Conservation (phyloP, 768 basidiomycete species). For the Lentinula edodes region DNA sequence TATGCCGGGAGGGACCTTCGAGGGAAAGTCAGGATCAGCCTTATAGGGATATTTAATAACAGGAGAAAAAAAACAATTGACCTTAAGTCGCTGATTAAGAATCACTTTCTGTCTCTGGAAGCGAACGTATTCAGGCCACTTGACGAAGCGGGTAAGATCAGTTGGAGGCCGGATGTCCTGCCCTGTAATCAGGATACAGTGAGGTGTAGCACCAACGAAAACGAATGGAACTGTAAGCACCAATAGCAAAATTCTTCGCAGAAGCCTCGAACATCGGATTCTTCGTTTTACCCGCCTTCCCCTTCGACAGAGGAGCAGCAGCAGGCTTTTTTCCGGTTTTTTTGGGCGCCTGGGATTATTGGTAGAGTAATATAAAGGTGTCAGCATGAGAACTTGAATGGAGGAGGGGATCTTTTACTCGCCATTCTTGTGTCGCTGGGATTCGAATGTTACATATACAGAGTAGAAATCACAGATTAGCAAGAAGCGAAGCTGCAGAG, state of each 20-base stretch:
- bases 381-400: background rate
- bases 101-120: conserved; percentile 99
- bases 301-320: conserved; percentile 74
- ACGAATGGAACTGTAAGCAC: conserved; percentile 34
- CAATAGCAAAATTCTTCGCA: conserved; percentile 94
- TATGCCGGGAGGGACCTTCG: conserved; percentile 84
- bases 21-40: background rate
- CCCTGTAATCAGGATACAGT: conserved; percentile 40
- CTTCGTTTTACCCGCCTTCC: conserved; percentile 70
- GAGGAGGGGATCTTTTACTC: background rate
- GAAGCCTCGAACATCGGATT: conserved; percentile 94
- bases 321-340: conserved; percentile 80
- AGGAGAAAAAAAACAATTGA: background rate
- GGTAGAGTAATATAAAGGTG: no score
- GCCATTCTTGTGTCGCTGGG: background rate
- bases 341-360: conserved; percentile 38
- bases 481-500: background rate
- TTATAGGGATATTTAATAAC: background rate
- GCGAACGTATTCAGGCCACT: conserved; percentile 98
- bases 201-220: background rate
- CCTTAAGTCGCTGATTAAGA: conserved; percentile 92
- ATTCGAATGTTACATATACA: no score
- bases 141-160: conserved; percentile 96
- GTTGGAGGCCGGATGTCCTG: conserved; percentile 87
- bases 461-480: background rate